Conservation (phyloP, 306 rosid species). For the Acacia acuminata region DNA sequence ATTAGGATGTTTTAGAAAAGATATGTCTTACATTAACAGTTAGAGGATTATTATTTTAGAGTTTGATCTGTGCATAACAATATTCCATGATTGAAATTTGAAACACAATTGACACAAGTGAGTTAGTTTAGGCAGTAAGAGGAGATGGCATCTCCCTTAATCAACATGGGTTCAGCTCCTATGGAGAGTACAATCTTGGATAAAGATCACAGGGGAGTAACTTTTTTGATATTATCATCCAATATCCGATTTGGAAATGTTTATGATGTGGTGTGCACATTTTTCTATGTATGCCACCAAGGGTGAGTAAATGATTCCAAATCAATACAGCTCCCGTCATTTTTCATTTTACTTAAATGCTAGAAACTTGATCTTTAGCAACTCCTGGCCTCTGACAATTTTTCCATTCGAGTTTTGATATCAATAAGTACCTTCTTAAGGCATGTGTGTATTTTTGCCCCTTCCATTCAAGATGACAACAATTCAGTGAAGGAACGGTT, state of each 20-base stretch:
- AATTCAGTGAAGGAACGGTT: slow-evolving; percentile 2
- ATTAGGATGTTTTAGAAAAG: no score
- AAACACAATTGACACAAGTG: neutral
- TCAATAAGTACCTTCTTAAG: neutral
- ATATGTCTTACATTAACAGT: no score
- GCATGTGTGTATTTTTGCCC: neutral
- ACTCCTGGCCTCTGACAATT: neutral
- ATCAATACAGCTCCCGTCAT: neutral
- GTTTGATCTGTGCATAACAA: slow-evolving; percentile 10
- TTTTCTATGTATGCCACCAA: neutral
- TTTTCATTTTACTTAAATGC: neutral
- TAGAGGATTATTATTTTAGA: neutral
- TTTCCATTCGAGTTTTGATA: neutral
- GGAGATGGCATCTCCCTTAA: neutral
- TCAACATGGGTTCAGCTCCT: neutral
- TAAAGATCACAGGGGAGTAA: no score
- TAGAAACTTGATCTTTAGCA: slow-evolving; percentile 8
- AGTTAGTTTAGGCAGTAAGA: neutral
- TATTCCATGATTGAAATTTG: neutral
- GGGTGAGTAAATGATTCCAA: neutral
- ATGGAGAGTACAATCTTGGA: neutral
- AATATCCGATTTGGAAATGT: no score
- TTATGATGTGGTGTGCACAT: neutral
- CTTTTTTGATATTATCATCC: no score
- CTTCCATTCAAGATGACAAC: slow-evolving; percentile 15